These are phyloP conservation scores for Vitis riparia DNA, from an alignment of 164 flowering plant genomes.

Conservation along the genomic window DNA sequence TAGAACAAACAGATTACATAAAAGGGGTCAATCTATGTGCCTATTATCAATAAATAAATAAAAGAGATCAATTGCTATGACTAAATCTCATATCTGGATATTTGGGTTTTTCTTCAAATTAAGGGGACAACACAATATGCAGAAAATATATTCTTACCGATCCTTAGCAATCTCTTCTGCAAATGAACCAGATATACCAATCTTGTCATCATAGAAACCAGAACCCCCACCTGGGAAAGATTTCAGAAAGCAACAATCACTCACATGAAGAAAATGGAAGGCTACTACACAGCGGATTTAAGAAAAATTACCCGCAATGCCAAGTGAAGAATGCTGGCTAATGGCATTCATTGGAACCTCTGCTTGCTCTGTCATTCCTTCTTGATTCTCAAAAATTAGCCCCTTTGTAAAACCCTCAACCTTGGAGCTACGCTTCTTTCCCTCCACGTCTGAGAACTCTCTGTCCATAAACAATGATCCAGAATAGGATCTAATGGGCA, in stretches of 20 bases:
- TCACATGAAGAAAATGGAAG: not conserved
- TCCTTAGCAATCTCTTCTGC: slow-evolving; percentile 44
- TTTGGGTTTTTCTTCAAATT: too few species aligned
- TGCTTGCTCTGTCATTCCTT: slow-evolving; percentile 30
- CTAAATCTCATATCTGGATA: too few species aligned
- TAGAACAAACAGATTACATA: not conserved
- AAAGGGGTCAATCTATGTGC: not conserved
- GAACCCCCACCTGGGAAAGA: slow-evolving; percentile 30
- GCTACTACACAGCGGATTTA: not conserved
- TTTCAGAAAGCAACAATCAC: not conserved
- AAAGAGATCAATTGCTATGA: too few species aligned
- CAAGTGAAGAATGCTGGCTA: slow-evolving; percentile 38
- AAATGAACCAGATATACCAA: slow-evolving; percentile 28
- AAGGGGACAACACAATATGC: not conserved
- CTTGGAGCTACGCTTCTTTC: slow-evolving; percentile 33
- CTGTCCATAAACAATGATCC: slow-evolving; percentile 26
- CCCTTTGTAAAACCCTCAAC: slow-evolving; percentile 30
- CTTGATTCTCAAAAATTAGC: slow-evolving; percentile 30
- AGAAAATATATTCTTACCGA: slow-evolving; percentile 32
- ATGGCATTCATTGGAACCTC: slow-evolving; percentile 27
- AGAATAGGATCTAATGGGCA: slow-evolving; percentile 37
- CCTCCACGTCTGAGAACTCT: slow-evolving; percentile 38
- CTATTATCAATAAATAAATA: too few species aligned
- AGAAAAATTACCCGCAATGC: slow-evolving; percentile 33
- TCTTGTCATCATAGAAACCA: slow-evolving; percentile 36